Base-by-base conservation (phyloP, 2,329 filamentous ascomycete genomes). In the Exophiala bonariae region DNA sequence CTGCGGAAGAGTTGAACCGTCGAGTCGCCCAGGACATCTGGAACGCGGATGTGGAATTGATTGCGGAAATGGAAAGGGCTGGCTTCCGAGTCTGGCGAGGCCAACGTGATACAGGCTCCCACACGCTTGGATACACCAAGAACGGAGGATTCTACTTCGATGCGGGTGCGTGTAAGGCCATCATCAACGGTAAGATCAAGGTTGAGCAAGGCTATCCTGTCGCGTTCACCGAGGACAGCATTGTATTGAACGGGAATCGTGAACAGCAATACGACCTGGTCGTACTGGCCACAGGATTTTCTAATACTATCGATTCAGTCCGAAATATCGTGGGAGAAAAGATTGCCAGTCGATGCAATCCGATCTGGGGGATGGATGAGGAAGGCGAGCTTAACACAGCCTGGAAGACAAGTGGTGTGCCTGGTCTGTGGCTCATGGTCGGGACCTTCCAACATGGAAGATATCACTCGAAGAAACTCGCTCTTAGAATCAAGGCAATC, bases 101-200 rank as follows among this genome's bases (percentile, higher is more conserved):
- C 33, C 66, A 67, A 56, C 63, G 64, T 20, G 63, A 57, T 22
- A 66, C 65, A 2, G 66, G 66, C 2, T 54, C 52, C 38, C 50
- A 44, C 2, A 66, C 62, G 9, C 51, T 65, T 0, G 43, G 43
- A 4, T 46, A 46, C 23, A 46, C 36, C 26, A 46, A 40, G 43
- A 46, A 46, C 17, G 43, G 43, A 11, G 43, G 43, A 14, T 46
- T 40, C 36, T 77, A 76, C 58, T 71, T 77, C 50, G 74, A 78
- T 50, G 72, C 76, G 13, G 75, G 75, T 13, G 65, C 62, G 14
- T 69, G 64, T 32, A 67, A 76, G 59, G 67, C 81, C 19, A 83
- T 87, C 46, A 70, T 71, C 1, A 77, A 83, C 11, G 81, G 83
- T 0, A 80, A 79, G 60, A 79, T 63, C 41, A 60, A 61, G 41